Conservation (phyloP, 768 basidiomycete genomes). For the Kwoniella europaea region DNA sequence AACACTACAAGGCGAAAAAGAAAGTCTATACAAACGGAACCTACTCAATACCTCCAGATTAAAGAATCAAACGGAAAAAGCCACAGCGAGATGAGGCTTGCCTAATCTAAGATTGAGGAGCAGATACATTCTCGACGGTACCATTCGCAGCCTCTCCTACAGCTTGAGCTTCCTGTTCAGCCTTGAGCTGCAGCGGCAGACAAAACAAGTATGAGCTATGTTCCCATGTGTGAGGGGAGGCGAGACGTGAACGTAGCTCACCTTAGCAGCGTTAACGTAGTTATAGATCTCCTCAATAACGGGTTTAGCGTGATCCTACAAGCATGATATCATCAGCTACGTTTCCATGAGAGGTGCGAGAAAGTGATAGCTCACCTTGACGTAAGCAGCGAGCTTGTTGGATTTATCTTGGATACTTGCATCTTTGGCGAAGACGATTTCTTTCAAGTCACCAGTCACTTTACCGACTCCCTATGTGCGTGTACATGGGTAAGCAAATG, state of each 20-base stretch:
- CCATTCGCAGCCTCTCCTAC: slow-evolving; percentile 38
- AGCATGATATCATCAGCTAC: background rate
- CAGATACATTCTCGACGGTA: slow-evolving; percentile 15
- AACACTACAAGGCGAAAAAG: background rate
- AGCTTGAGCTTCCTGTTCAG: slow-evolving; percentile 35
- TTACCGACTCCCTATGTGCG: slow-evolving; percentile 37
- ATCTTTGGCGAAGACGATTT: slow-evolving; percentile 51
- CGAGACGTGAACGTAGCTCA: slow-evolving; percentile 15
- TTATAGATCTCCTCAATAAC: slow-evolving; percentile 55
- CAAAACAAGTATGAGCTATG: background rate
- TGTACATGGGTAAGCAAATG: too few relatives aligned
- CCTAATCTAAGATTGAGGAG: background rate
- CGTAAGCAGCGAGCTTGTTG: slow-evolving; percentile 51
- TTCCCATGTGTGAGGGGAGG: background rate
- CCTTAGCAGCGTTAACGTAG: slow-evolving; percentile 53
- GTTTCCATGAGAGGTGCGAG: too few relatives aligned
- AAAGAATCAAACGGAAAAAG: background rate
- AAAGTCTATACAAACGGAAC: background rate
- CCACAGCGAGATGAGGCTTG: background rate
- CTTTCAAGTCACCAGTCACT: slow-evolving; percentile 42
- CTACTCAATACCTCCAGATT: too few relatives aligned
- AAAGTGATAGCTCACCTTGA: slow-evolving; percentile 36
- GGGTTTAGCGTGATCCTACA: slow-evolving; percentile 52
- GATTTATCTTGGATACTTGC: slow-evolving; percentile 49
- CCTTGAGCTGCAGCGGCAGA: slow-evolving; percentile 28